Evolutionary conservation across 78 protist genomes (phyloP).

Genomic region (Planoprotostelium fungivorum): DNA sequence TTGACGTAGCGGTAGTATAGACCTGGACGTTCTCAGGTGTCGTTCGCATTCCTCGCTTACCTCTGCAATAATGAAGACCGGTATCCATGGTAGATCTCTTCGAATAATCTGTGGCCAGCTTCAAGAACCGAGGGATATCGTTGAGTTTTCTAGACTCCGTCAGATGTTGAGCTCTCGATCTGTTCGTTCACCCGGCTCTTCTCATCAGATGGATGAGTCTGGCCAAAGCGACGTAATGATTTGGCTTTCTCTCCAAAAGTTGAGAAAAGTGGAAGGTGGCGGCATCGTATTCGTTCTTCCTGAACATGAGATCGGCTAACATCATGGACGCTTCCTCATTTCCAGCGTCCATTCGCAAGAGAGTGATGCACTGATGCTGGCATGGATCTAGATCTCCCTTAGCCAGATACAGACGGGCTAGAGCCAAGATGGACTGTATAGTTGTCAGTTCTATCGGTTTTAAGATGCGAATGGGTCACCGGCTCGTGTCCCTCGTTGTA

Average conservation of each 20-base stretch:
- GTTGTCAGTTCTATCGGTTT: not conserved
- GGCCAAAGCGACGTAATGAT: slow-evolving; percentile 42
- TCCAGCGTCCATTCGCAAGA: slow-evolving; percentile 36
- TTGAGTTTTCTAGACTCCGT: not conserved
- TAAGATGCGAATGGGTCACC: not conserved
- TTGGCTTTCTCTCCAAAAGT: slow-evolving; percentile 57
- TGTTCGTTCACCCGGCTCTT: slow-evolving; percentile 59
- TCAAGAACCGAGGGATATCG: not conserved
- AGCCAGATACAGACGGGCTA: slow-evolving; percentile 37
- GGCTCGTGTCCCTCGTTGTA: slow-evolving; percentile 16
- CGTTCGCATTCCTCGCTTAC: not conserved
- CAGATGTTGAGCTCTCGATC: not conserved
- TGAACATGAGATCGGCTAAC: slow-evolving; percentile 69
- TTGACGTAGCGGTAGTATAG: not conserved
- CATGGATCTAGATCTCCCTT: slow-evolving; percentile 50
- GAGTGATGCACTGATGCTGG: slow-evolving; percentile 21
- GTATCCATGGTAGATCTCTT: not conserved
- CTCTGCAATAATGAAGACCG: not conserved
- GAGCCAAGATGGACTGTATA: slow-evolving; percentile 28
- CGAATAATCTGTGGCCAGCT: not conserved
- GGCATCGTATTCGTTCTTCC: slow-evolving; percentile 23
- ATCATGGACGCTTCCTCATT: slow-evolving; percentile 65
- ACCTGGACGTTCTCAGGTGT: no score
- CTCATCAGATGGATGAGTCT: slow-evolving; percentile 46
- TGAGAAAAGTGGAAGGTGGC: slow-evolving; percentile 53